Base-by-base conservation (phyloP, 371 early-diverging fungal genomes). In the Mycotypha africana region DNA sequence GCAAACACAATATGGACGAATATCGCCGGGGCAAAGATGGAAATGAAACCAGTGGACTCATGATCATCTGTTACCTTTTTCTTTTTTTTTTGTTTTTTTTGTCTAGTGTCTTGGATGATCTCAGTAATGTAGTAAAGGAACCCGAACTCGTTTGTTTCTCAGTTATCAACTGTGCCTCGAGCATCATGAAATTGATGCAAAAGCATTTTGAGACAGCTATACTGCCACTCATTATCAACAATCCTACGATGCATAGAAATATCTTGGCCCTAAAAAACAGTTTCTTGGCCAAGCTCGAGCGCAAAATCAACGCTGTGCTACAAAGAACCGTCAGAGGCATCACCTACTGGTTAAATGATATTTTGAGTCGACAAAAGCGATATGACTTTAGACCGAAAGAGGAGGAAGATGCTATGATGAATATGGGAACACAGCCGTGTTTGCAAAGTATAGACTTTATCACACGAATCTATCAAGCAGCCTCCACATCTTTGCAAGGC, bases 191-290 rank as follows among this genome's bases (percentile, higher is more conserved):
- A 33, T 62, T 95, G 34, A 65, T 92, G 41, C 97, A 97, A 62
- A 71, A 84, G 28, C 95, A 95, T 62, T 96, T 94, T 70, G 92
- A 93, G 51, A 74, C 81, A 9, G 73, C 79, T 3, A 75, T 95
- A 45, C 56, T 85, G 16, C 92, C 93, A 0, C 56, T 92, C 38
- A 71, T 95, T 1, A 74, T 78, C 6, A 64, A 81, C 16, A 78
- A 88, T 6, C 91, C 91, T 8, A 82, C 91, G 12, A 75, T 85
- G 2, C 91, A 95, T 47, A 82, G 95, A 28, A 92, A 93, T 24
- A 69, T 86, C 1, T 84, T 95, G 1, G 62, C 78, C 8, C 68
- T 75, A 34, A 96, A 95, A 65, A 97, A 96, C 62, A 82, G 75
- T 30, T 83, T 93, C 43, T 85, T 95, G 78, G 65, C 86, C 17